These are phyloP conservation scores for Platismatia glauca DNA, from an alignment of 495 filamentous ascomycete species.

Conservation along the genomic window DNA sequence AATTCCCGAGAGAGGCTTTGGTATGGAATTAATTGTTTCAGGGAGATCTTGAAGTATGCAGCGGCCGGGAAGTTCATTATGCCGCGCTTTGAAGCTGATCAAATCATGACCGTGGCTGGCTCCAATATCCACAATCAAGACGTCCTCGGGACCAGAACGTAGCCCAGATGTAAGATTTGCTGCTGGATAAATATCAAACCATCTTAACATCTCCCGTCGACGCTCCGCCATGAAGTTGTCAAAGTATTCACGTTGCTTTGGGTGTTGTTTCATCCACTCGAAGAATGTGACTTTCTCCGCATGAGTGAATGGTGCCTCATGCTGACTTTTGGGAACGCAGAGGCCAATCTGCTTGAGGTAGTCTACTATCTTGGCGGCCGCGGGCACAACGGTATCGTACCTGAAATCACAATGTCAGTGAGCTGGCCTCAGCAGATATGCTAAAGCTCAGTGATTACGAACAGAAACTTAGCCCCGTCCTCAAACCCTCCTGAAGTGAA, in stretches of 20 bases:
- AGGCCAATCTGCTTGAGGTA: conserved; percentile 23
- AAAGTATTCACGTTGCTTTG: conserved; percentile 27
- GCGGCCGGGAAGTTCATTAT: background rate
- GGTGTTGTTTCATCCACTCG: conserved; percentile 21
- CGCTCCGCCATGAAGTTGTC: conserved; percentile 28
- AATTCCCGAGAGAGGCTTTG: background rate
- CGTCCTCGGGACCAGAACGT: background rate
- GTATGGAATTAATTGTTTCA: background rate
- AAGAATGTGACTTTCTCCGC: conserved; percentile 25
- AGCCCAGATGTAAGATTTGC: background rate
- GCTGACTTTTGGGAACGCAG: conserved; percentile 22
- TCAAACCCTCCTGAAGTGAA: conserved; percentile 24
- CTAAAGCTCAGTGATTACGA: background rate
- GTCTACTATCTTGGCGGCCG: conserved; percentile 24
- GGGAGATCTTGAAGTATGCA: background rate
- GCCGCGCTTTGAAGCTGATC: background rate
- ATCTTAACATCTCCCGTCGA: background rate
- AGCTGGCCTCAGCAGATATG: background rate
- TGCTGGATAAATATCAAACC: background rate
- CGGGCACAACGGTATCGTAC: conserved; percentile 17
- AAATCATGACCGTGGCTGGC: background rate
- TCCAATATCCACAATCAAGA: background rate
- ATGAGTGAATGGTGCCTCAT: conserved; percentile 22
- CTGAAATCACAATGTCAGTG: conserved; percentile 5
- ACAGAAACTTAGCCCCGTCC: conserved; percentile 27